Evolutionary conservation across 805 yeast species (phyloP), one percentile per base, ranked within the genome.

Genomic region (Zygotorulaspora florentina): DNA sequence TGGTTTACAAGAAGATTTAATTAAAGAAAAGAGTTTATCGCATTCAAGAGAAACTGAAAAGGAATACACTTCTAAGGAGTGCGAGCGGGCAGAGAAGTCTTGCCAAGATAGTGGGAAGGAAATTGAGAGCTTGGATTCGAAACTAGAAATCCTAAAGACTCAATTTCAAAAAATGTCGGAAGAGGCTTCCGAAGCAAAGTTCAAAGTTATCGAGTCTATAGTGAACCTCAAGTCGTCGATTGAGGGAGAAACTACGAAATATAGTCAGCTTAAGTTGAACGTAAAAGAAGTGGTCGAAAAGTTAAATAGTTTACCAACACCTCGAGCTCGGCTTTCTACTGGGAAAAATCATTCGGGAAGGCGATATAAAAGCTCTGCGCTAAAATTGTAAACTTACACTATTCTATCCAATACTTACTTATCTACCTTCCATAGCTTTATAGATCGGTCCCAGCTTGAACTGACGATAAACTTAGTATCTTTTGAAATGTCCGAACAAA

Each of bases 381-480:
- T 36, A 39, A 15, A 12, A 6, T 34, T 25, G 40, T 29, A 31
- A 34, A 29, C 12, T 10, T 41, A 9, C 20, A 16, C 6, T 37
- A 34, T 18, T 23, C 12, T 16, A 12, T 28, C 11, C 16, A 20
- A 20, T 25, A 20, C 26, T 10, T 34, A 20, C 33, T 38, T 45
- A 36, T 46, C 45, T 27, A 39, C 31, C 12, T 39, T 41, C 88
- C 88, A 85, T 35, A 85, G 43, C 58, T 85, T 85, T 2, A 88
- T 73, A 6, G 86, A 73, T 44, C 93, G 73, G 61, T 89, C 96
- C 96, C 96, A 89, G 16, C 96, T 90, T 40, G 87, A 75, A 38
- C 84, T 76, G 1, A 78, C 74, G 1, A 89, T 65, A 28, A 48
- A 57, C 7, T 66, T 55, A 7, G 74, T 75, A 44, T 72, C 68